Conservation (phyloP, 2,329 filamentous ascomycete species). For the Colletotrichum trifolii region DNA sequence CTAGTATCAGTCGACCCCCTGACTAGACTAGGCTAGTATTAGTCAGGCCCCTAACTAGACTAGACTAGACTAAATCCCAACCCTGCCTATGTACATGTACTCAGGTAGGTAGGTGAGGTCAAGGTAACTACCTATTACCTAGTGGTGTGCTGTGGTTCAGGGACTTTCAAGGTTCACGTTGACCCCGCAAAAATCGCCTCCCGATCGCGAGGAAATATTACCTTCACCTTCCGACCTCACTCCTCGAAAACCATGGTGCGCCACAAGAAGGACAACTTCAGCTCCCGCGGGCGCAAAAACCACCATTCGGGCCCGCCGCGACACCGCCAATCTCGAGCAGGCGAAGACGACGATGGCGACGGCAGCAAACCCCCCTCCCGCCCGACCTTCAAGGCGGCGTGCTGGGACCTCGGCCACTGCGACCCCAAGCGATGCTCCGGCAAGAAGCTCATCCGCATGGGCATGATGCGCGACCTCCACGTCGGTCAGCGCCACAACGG, state of each 20-base stretch:
- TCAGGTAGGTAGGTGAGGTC: no score
- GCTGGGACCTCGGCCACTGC: constrained; percentile 98
- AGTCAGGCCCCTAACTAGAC: no score
- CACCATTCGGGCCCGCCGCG: constrained; percentile 65
- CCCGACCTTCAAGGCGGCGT: constrained; percentile 86
- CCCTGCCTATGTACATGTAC: no score
- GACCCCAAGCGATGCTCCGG: constrained; percentile 97
- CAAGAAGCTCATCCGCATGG: constrained; percentile 91
- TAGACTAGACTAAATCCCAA: no score
- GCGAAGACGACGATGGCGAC: constrained; percentile 47
- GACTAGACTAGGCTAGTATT: no score
- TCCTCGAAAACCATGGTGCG: constrained; percentile 76
- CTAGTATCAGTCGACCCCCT: no score
- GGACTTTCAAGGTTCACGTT: no score
- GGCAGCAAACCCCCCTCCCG: constrained; percentile 43
- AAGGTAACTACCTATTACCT: no score
- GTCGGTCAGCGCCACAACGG: constrained; percentile 92
- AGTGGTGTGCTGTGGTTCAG: no score
- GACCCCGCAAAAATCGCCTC: not conserved
- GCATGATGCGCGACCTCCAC: constrained; percentile 92
- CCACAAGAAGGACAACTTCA: constrained; percentile 90
- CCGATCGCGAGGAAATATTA: not conserved
- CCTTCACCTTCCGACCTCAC: not conserved
- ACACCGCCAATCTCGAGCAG: constrained; percentile 59
- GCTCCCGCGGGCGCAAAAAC: constrained; percentile 78